Conservation (phyloP, 2,329 filamentous ascomycete species). For the Talaromyces funiculosus region DNA sequence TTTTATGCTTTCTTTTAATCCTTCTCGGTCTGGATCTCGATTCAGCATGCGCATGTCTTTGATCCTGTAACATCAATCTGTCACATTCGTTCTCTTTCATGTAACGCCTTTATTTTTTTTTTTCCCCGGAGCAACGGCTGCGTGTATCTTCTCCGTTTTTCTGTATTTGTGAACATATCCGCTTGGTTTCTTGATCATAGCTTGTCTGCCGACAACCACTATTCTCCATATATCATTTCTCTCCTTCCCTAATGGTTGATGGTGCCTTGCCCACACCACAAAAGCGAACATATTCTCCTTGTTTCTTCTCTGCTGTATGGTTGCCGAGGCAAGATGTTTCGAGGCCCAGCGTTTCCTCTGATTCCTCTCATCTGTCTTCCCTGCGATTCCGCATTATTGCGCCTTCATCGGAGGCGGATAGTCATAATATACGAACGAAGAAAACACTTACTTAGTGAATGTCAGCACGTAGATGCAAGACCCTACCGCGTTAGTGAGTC, state of each 20-base stretch:
- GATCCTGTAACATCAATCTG: slow-evolving; percentile 1
- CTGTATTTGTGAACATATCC: slow-evolving; percentile 2
- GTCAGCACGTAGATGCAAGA: neutral
- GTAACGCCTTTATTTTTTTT: slow-evolving; percentile 11
- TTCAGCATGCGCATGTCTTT: neutral
- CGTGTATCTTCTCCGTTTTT: neutral
- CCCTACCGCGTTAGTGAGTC: too few species aligned
- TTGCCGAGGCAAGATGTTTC: neutral
- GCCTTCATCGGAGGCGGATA: neutral
- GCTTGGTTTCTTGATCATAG: neutral
- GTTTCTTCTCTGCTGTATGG: neutral
- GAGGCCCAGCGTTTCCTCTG: neutral
- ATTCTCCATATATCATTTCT: neutral
- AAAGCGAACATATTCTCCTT: neutral
- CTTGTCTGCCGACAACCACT: neutral
- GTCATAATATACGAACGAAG: neutral
- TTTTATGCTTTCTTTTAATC: neutral
- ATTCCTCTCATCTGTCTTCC: neutral
- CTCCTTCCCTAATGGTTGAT: neutral
- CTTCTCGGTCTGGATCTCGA: neutral
- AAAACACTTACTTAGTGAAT: neutral
- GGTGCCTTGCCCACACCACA: neutral
- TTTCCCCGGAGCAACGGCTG: slow-evolving; percentile 13
- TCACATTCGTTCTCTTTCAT: slow-evolving; percentile 1
- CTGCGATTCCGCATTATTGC: neutral